Conservation (phyloP, 805 yeast species). For the Torulaspora microellipsoides region DNA sequence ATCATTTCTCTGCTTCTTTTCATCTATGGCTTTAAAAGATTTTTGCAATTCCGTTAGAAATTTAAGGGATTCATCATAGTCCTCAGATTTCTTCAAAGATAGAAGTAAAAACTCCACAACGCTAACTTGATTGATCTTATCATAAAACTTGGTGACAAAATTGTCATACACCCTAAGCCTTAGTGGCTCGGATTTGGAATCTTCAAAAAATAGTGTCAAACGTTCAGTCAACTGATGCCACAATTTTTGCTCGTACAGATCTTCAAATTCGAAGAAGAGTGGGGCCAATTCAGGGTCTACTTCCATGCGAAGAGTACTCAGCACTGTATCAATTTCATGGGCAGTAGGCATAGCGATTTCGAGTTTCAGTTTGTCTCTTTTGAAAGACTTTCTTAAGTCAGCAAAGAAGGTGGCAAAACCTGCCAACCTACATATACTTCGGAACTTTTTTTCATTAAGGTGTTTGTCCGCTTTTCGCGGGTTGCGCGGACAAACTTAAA, state of each 20-base stretch:
- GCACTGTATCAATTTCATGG: slow-evolving; percentile 29
- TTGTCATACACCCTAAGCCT: slow-evolving; percentile 64
- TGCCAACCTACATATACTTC: too few species aligned
- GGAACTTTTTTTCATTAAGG: too few species aligned
- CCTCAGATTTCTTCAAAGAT: slow-evolving; percentile 43
- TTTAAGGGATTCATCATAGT: slow-evolving; percentile 46
- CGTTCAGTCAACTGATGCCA: slow-evolving; percentile 90
- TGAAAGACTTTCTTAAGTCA: too few species aligned
- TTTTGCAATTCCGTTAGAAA: slow-evolving; percentile 43
- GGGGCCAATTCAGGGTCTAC: slow-evolving; percentile 61
- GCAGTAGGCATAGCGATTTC: slow-evolving; percentile 8
- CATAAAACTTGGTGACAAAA: slow-evolving; percentile 62
- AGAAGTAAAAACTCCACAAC: slow-evolving; percentile 67
- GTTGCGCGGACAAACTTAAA: too few species aligned
- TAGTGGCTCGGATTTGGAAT: slow-evolving; percentile 47
- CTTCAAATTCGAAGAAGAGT: slow-evolving; percentile 55
- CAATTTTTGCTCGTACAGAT: slow-evolving; percentile 77
- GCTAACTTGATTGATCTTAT: slow-evolving; percentile 72
- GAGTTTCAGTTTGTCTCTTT: too few species aligned
- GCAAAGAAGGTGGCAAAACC: too few species aligned
- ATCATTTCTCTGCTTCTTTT: slow-evolving; percentile 32
- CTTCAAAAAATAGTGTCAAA: slow-evolving; percentile 55
- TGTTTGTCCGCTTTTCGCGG: too few species aligned
- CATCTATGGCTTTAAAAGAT: slow-evolving; percentile 42
- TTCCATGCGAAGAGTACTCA: slow-evolving; percentile 54